Evolutionary conservation across 495 filamentous ascomycete genomes (phyloP).

Genomic region (Entonaema liquescens): DNA sequence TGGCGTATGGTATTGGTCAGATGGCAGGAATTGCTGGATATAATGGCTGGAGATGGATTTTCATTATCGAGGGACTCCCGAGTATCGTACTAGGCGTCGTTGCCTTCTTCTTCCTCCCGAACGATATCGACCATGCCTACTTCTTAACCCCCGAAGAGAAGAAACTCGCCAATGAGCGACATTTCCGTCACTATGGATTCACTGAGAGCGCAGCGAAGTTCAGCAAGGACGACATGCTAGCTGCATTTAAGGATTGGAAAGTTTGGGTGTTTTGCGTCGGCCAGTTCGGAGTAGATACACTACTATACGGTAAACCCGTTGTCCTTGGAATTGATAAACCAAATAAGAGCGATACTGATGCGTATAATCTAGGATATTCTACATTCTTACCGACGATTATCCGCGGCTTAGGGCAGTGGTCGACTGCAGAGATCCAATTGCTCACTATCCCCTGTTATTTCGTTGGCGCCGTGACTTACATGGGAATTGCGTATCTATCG

Average conservation of each 20-base stretch:
- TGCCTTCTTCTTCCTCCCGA: constrained; percentile 70
- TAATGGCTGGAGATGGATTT: constrained; percentile 70
- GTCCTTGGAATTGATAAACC: not conserved
- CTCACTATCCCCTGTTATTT: constrained; percentile 83
- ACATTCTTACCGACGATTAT: constrained; percentile 85
- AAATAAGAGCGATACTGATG: not conserved
- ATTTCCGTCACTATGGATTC: constrained; percentile 62
- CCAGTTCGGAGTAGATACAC: constrained; percentile 74
- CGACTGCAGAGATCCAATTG: constrained; percentile 69
- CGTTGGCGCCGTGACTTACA: constrained; percentile 71
- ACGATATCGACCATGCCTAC: constrained; percentile 68
- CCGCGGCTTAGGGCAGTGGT: constrained; percentile 69
- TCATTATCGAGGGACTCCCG: constrained; percentile 78
- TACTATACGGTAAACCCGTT: constrained; percentile 67
- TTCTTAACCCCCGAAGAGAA: constrained; percentile 71
- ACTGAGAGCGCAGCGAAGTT: constrained; percentile 70
- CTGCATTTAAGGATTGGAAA: constrained; percentile 68
- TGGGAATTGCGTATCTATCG: constrained; percentile 67
- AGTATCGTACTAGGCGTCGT: constrained; percentile 69
- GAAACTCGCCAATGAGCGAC: constrained; percentile 54
- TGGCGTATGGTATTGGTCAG: constrained; percentile 77
- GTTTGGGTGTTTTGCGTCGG: constrained; percentile 71
- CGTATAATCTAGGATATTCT: constrained; percentile 60
- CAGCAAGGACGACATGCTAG: constrained; percentile 57
- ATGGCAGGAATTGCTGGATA: constrained; percentile 74